Conservation (phyloP, 2,329 filamentous ascomycete species). For the Fusarium circinatum region DNA sequence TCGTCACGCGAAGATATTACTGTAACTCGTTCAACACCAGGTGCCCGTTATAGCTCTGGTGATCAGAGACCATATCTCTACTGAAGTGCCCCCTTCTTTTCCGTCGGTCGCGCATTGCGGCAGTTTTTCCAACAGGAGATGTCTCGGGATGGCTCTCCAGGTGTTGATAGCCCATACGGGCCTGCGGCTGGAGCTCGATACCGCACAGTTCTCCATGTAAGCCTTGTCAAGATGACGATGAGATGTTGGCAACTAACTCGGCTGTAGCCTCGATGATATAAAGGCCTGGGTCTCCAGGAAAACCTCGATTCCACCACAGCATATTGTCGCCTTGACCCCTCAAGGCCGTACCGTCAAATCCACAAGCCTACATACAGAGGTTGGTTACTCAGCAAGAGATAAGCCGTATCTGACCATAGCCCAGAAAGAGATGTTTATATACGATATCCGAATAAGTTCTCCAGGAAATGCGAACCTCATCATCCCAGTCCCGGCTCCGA, state of each 20-base stretch:
- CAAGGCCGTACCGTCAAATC: slow-evolving; percentile 86
- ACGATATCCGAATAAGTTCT: slow-evolving; percentile 80
- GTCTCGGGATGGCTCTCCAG: slow-evolving; percentile 83
- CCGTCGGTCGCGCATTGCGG: slow-evolving; percentile 42
- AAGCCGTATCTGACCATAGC: slow-evolving; percentile 21
- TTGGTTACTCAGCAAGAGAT: slow-evolving; percentile 46
- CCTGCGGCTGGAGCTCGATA: slow-evolving; percentile 83
- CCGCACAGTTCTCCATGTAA: slow-evolving; percentile 78
- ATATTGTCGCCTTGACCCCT: slow-evolving; percentile 87
- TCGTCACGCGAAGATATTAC: slow-evolving; percentile 43
- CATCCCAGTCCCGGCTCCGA: slow-evolving; percentile 62
- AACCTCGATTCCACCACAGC: slow-evolving; percentile 77
- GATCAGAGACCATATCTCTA: slow-evolving; percentile 20
- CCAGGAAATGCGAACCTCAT: slow-evolving; percentile 56
- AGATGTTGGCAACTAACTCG: slow-evolving; percentile 19
- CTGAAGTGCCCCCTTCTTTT: slow-evolving; percentile 16
- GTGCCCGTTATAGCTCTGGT: slow-evolving; percentile 20
- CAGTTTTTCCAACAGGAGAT: slow-evolving; percentile 53
- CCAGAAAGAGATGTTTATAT: slow-evolving; percentile 90
- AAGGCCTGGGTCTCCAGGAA: slow-evolving; percentile 82
- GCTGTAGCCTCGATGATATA: slow-evolving; percentile 79
- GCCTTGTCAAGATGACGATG: not conserved
- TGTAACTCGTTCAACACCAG: slow-evolving; percentile 25
- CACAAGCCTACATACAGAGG: slow-evolving; percentile 83
- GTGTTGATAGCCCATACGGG: slow-evolving; percentile 94